Conservation (phyloP, 352 stramenopile species). For the Globisporangium canariense region DNA sequence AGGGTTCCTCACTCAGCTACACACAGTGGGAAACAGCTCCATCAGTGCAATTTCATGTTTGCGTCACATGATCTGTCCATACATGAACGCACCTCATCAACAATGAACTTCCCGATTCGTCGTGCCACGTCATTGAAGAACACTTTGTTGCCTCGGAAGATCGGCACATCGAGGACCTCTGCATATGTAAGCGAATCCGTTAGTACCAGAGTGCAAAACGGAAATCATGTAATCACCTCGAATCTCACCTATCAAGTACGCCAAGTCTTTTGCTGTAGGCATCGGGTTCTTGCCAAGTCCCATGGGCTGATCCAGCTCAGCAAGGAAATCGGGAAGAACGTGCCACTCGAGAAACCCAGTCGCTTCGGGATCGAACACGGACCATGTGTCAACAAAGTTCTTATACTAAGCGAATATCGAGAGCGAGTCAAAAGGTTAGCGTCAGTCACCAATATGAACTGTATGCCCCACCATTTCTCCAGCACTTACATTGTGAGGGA, state of each 20-base stretch:
- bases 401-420: slow-evolving; percentile 46
- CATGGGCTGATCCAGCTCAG: slow-evolving; percentile 60
- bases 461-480: too few relatives aligned
- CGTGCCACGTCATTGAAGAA: slow-evolving; percentile 67
- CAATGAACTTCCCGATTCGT: slow-evolving; percentile 52
- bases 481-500: slow-evolving; percentile 48
- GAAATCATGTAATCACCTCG: not conserved
- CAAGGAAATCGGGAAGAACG: slow-evolving; percentile 57
- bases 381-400: slow-evolving; percentile 74
- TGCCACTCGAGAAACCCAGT: slow-evolving; percentile 80
- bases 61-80: not conserved
- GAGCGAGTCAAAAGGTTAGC: not conserved
- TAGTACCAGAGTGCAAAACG: not conserved
- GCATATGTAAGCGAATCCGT: not conserved
- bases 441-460: too few relatives aligned
- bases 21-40: not conserved
- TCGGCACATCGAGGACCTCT: slow-evolving; percentile 49
- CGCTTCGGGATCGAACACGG: slow-evolving; percentile 77
- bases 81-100: slow-evolving; percentile 37
- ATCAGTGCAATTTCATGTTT: not conserved
- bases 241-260: slow-evolving; percentile 40
- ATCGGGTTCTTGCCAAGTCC: slow-evolving; percentile 44
- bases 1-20: slow-evolving; percentile 49
- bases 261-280: slow-evolving; percentile 40
- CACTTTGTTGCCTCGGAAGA: slow-evolving; percentile 59